phyloP scores from a whole-genome alignment of 2,329 filamentous ascomycete genomes.

The Cordyceps cicadae region DNA sequence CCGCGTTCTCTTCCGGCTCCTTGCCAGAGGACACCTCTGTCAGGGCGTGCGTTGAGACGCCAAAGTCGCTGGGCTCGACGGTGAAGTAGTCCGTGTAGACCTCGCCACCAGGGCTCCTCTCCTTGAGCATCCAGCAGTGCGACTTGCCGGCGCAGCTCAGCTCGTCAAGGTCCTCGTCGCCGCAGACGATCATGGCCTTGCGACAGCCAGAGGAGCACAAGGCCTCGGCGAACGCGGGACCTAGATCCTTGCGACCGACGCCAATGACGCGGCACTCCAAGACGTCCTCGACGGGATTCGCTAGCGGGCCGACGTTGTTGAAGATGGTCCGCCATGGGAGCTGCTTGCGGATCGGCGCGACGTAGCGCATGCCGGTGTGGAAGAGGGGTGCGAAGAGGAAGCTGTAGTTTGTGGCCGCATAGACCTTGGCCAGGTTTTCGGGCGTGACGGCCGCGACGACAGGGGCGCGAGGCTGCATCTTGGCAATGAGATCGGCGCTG shows the following conservation, averaged over 20 bases:
- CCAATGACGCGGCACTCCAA: conserved; percentile 91
- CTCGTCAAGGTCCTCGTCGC: conserved; percentile 91
- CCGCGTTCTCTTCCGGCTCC: conserved; percentile 78
- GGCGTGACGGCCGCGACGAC: conserved; percentile 68
- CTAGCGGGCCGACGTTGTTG: conserved; percentile 87
- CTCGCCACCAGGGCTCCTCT: conserved; percentile 31
- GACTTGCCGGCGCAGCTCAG: conserved; percentile 84
- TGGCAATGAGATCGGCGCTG: conserved; percentile 81
- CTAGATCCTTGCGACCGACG: conserved; percentile 79
- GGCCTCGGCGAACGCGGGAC: conserved; percentile 81
- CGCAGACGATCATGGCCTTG: conserved; percentile 88
- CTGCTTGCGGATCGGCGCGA: conserved; percentile 75
- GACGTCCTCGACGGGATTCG: conserved; percentile 76
- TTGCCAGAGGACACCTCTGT: conserved; percentile 75
- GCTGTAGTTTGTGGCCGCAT: conserved; percentile 76
- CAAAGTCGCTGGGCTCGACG: conserved; percentile 79
- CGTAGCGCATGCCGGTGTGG: conserved; percentile 88
- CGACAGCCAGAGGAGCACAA: conserved; percentile 64
- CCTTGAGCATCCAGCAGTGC: conserved; percentile 75
- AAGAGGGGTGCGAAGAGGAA: conserved; percentile 96
- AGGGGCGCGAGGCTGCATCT: conserved; percentile 63
- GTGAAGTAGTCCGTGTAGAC: conserved; percentile 66
- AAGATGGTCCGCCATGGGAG: conserved; percentile 95
- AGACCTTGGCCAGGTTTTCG: conserved; percentile 61
- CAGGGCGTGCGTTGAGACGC: conserved; percentile 65